Percentiles rank a stretch among this genome's conserved stretches.
Conservation (phyloP, 202 grass and related monocot genomes). For the Carex sylvatica region DNA sequence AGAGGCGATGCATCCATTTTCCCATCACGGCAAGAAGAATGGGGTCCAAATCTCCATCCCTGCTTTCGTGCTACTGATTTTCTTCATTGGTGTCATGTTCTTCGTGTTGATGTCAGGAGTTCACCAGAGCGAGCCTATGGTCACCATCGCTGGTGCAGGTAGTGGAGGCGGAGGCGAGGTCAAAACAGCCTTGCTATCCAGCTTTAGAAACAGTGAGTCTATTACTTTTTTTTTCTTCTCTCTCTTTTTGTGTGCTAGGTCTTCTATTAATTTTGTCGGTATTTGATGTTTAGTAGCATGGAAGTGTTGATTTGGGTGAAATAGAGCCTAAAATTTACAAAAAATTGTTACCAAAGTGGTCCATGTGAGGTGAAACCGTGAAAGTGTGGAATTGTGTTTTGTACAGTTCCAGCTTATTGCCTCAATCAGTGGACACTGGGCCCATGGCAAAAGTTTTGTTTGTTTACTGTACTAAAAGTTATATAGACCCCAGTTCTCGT, state of each 20-base stretch:
- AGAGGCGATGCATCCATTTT: constrained; percentile 1
- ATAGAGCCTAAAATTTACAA: not conserved
- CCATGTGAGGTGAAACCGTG: not conserved
- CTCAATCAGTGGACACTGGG: constrained; percentile 7
- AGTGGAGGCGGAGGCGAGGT: not conserved
- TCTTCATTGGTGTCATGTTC: not conserved
- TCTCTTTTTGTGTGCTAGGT: not conserved
- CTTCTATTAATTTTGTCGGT: not conserved
- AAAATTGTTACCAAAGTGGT: not conserved
- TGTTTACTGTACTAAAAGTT: constrained; percentile 12
- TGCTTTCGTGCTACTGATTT: not conserved
- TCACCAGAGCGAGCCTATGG: not conserved
- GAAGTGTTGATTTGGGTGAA: constrained; percentile 17
- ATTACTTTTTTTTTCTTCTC: not conserved
- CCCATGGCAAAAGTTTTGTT: constrained; percentile 4
- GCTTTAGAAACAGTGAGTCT: constrained; percentile 23
- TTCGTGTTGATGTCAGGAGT: not conserved
- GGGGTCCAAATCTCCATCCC: constrained; percentile 11
- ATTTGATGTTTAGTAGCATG: not conserved
- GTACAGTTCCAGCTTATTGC: not conserved
- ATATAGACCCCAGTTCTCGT: not conserved
- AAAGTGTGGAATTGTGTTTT: not conserved
- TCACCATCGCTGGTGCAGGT: constrained; percentile 8
- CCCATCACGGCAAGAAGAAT: constrained; percentile 14
- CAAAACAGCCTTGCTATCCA: not conserved